Evolutionary conservation across 441 rosid species (phyloP), one percentile per base, ranked within the genome.

Genomic region (Adansonia rubrostipa): DNA sequence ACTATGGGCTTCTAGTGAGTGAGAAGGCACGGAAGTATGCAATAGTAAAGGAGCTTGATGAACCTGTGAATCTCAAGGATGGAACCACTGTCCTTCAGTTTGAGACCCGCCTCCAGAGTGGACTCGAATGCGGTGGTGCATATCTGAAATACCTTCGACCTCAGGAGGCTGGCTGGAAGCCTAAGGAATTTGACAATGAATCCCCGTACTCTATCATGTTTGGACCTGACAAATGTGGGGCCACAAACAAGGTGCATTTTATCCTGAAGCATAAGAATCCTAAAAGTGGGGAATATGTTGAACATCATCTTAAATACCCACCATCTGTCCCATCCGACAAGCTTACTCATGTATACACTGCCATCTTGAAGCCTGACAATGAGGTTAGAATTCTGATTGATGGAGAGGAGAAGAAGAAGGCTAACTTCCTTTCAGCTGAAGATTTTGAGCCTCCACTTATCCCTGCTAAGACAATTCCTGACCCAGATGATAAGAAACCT

Each of bases 91-190:
- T 90, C 71, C 92, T 96, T 68, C 99, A 96, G 24, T 94, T 88
- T 80, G 99, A 96, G 86, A 89, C 88, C 79, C 97, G 99, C 62
- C 85, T 90, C 75, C 99, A 92, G 76, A 87, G 91, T 51, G 98
- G 99, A 40, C 97, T 96, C 42, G 99, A 96, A 89, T 96, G 99
- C 67, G 99, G 99, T 62, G 99, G 99, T 82, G 96, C 99, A 50
- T 96, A 96, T 84, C 74, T 96, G 80, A 96, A 96, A 74, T 96
- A 92, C 80, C 88, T 96, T 71, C 88, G 97, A 36, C 97, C 98
- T 8, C 99, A 95, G 79, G 97, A 83, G 50, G 92, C 90, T 78
- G 95, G 93, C 13, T 95, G 99, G 99, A 83, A 77, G 9, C 53
- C 96, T 17, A 87, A 94, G 82, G 93, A 89, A 15, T 92, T 96